Conservation (phyloP, 2,329 filamentous ascomycete genomes). For the Cercospora zeae-maydis region DNA sequence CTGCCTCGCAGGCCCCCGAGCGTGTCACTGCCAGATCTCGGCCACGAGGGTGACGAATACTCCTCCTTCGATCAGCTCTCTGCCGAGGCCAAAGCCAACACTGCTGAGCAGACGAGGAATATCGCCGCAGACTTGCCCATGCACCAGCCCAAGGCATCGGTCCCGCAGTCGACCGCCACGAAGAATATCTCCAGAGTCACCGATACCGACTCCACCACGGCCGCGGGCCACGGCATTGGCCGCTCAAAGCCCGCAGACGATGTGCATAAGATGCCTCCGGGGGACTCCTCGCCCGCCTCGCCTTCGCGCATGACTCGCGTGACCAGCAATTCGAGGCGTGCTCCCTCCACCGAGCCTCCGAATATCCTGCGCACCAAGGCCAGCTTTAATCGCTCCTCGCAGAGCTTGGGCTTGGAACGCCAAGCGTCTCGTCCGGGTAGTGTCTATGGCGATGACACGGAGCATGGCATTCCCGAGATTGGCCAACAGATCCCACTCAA, state of each 20-base stretch:
- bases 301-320: constrained; percentile 26
- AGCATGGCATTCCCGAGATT: constrained; percentile 88
- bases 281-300: constrained; percentile 16
- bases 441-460: constrained; percentile 54
- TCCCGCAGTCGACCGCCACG: constrained; percentile 77
- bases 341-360: constrained; percentile 43
- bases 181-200: constrained; percentile 80
- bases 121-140: constrained; percentile 79
- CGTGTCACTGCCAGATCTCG: constrained; percentile 69
- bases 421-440: constrained; percentile 54
- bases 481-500: constrained; percentile 93
- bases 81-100: constrained; percentile 32
- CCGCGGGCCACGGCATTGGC: constrained; percentile 79
- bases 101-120: constrained; percentile 53
- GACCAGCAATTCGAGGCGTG: constrained; percentile 28
- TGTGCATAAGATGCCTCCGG: constrained; percentile 28
- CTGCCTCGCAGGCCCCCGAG: constrained; percentile 62
- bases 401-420: constrained; percentile 39
- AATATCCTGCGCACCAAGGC: constrained; percentile 59
- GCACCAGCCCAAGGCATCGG: constrained; percentile 81
- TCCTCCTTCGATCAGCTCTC: constrained; percentile 54
- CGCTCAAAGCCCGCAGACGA: constrained; percentile 56
- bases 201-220: constrained; percentile 83
- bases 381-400: constrained; percentile 51
- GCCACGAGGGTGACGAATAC: constrained; percentile 88